A percentile compares a stretch with the other conserved stretches of the same genome.
Evolutionary conservation across 768 basidiomycete species (phyloP).

Genomic region (Kondoa malvinella): DNA sequence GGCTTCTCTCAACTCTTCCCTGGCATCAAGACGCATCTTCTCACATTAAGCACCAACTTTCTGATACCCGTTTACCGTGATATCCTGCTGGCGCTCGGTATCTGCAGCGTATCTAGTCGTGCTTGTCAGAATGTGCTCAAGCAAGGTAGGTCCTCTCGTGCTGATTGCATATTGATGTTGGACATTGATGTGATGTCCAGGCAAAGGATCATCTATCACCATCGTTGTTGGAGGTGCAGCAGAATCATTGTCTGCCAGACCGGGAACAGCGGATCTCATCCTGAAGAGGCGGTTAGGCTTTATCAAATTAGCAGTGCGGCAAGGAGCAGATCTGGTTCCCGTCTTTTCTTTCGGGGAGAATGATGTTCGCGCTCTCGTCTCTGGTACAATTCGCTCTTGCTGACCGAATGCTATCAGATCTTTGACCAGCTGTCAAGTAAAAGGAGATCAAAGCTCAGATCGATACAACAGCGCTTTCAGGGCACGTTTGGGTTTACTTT

Average conservation of each 20-base stretch:
- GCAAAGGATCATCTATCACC: slow-evolving; percentile 48
- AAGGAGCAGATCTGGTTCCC: slow-evolving; percentile 87
- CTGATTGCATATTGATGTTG: background rate
- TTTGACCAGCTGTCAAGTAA: slow-evolving; percentile 94
- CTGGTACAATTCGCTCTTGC: background rate
- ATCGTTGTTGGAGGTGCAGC: slow-evolving; percentile 95
- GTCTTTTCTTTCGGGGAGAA: slow-evolving; percentile 99
- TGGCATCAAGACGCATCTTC: slow-evolving; percentile 77
- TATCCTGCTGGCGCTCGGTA: slow-evolving; percentile 61
- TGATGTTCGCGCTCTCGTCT: slow-evolving; percentile 55
- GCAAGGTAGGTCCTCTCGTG: slow-evolving; percentile 36
- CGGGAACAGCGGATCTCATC: slow-evolving; percentile 70
- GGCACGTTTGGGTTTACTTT: slow-evolving; percentile 84
- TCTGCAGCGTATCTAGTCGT: slow-evolving; percentile 78
- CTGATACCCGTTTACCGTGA: slow-evolving; percentile 84
- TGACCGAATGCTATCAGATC: slow-evolving; percentile 42
- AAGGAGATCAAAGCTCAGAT: slow-evolving; percentile 70
- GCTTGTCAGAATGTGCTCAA: slow-evolving; percentile 75
- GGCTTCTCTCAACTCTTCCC: slow-evolving; percentile 81
- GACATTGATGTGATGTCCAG: slow-evolving; percentile 25
- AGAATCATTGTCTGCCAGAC: slow-evolving; percentile 80
- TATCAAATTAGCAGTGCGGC: slow-evolving; percentile 80
- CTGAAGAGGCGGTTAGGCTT: slow-evolving; percentile 54
- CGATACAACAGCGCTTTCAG: slow-evolving; percentile 78
- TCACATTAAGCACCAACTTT: slow-evolving; percentile 72